A percentile compares a stretch with the other conserved stretches of the same genome.
phyloP scores from a whole-genome alignment of 2,329 filamentous ascomycete genomes.

The Alternaria panax region DNA sequence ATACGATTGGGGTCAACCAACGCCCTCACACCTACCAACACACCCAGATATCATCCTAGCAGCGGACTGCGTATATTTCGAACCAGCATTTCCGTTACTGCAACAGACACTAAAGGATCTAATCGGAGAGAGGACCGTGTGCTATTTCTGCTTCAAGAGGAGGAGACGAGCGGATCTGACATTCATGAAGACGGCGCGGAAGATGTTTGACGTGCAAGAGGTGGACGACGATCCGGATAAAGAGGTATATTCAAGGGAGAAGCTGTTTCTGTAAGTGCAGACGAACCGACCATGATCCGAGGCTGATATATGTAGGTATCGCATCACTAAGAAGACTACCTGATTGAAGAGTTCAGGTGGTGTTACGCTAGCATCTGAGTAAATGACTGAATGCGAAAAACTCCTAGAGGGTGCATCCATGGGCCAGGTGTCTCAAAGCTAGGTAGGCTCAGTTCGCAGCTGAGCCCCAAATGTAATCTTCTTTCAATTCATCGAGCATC shows the following conservation, averaged over 20 bases:
- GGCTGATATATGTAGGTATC: conserved; percentile 23
- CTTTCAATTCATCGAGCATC: neutral
- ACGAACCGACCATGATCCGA: neutral
- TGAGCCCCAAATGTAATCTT: neutral
- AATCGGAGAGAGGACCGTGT: conserved; percentile 69
- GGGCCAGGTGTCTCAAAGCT: neutral
- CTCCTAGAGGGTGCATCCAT: neutral
- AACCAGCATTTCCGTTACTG: conserved; percentile 90
- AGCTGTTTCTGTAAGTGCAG: conserved; percentile 57
- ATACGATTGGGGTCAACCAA: conserved; percentile 75
- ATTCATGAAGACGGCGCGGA: conserved; percentile 60
- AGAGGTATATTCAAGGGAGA: conserved; percentile 56
- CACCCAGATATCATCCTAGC: conserved; percentile 86
- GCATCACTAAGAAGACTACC: conserved; percentile 28
- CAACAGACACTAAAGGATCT: conserved; percentile 79
- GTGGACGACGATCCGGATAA: conserved; percentile 59
- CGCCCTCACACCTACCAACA: conserved; percentile 53
- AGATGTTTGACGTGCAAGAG: conserved; percentile 57
- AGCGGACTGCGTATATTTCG: conserved; percentile 76
- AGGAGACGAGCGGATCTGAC: conserved; percentile 72
- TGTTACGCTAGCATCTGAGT: neutral
- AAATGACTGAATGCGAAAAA: neutral
- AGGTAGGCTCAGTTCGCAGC: neutral
- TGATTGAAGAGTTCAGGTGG: neutral
- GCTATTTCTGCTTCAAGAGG: conserved; percentile 95